Evolutionary conservation across 441 rosid genomes (phyloP).

Genomic region (Jatropha multifida): DNA sequence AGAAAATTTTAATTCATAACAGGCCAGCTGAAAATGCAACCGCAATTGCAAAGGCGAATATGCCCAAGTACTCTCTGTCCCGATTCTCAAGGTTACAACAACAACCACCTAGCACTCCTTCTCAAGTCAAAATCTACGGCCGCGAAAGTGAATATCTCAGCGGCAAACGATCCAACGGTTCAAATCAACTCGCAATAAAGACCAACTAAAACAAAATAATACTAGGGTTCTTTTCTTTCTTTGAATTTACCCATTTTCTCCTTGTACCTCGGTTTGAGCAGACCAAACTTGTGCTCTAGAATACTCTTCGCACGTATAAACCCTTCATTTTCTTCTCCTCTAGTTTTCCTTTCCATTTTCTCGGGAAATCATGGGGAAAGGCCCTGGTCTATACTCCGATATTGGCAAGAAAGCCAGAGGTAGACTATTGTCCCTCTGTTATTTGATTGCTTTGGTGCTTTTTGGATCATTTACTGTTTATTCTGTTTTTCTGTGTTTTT

Average conservation of each 20-base stretch:
- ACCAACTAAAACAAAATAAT: background rate
- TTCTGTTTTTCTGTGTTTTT: background rate
- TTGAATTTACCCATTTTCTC: background rate
- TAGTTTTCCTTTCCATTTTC: slow-evolving; percentile 21
- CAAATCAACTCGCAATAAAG: slow-evolving; percentile 6
- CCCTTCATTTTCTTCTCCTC: background rate
- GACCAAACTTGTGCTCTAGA: background rate
- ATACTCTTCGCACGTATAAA: background rate
- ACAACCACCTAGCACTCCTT: background rate
- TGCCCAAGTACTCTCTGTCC: slow-evolving; percentile 23
- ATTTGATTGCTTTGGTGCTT: background rate
- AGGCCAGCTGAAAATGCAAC: background rate
- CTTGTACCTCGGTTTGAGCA: background rate
- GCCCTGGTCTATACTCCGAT: slow-evolving; percentile 93
- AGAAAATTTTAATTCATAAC: too few relatives aligned
- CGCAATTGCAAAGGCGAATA: slow-evolving; percentile 19
- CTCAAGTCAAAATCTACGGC: slow-evolving; percentile 26
- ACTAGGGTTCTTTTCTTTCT: slow-evolving; percentile 24
- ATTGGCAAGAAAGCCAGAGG: slow-evolving; percentile 98
- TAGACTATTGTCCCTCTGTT: slow-evolving; percentile 3
- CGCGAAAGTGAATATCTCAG: background rate
- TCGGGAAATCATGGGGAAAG: slow-evolving; percentile 68
- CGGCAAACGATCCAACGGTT: slow-evolving; percentile 33
- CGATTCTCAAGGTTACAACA: slow-evolving; percentile 26
- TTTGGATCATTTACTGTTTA: background rate